These are phyloP conservation scores for Microthyrium microscopicum DNA, from an alignment of 2,329 filamentous ascomycete species.

Conservation along the genomic window DNA sequence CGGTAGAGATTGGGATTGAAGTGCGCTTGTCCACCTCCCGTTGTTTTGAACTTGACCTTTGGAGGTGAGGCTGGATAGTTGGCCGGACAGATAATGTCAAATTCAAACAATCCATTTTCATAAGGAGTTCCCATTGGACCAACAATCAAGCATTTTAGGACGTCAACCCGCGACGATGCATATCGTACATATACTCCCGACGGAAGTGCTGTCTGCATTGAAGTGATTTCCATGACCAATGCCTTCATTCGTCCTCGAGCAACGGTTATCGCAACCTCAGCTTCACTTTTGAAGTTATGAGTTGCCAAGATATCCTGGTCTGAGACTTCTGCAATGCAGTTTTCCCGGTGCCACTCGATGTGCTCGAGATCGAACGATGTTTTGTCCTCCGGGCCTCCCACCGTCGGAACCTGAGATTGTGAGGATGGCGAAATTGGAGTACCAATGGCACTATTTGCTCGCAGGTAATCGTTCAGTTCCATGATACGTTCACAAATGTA, in stretches of 20 bases:
- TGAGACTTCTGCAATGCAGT: constrained; percentile 19
- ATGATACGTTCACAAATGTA: constrained; percentile 18
- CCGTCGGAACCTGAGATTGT: not conserved
- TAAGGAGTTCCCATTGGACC: constrained; percentile 36
- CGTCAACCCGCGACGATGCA: constrained; percentile 27
- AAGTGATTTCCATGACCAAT: constrained; percentile 29
- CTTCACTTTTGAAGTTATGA: constrained; percentile 13
- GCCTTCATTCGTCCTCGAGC: constrained; percentile 29
- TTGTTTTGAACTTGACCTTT: constrained; percentile 27
- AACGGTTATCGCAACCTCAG: constrained; percentile 4
- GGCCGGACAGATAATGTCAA: constrained; percentile 30
- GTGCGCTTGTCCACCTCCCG: constrained; percentile 21
- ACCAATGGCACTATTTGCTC: constrained; percentile 6
- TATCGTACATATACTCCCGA: constrained; percentile 35
- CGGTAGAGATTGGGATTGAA: constrained; percentile 38
- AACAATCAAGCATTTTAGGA: constrained; percentile 34
- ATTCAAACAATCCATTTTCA: constrained; percentile 38
- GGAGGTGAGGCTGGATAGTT: constrained; percentile 30
- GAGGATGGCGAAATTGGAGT: not conserved
- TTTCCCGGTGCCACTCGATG: constrained; percentile 10
- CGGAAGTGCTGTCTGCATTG: constrained; percentile 29
- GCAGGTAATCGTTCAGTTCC: constrained; percentile 14
- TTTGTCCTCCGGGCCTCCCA: not conserved
- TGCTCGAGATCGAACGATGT: constrained; percentile 3
- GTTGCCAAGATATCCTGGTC: constrained; percentile 21